Conservation (phyloP, 495 filamentous ascomycete species). For the Aspergillus ostianus region DNA sequence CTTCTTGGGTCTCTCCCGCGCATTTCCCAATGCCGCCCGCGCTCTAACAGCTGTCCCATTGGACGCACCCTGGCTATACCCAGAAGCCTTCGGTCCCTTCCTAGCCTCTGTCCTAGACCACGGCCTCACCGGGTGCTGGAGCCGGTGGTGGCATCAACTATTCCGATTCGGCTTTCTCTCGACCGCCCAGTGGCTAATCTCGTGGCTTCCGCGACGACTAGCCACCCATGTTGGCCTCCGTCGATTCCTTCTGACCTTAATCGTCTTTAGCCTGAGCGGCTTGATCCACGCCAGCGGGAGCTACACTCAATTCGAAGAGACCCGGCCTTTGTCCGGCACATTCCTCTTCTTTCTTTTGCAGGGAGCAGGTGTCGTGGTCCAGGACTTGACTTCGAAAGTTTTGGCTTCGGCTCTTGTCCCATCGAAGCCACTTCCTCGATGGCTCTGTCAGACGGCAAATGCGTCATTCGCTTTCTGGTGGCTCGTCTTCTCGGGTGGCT, state of each 20-base stretch:
- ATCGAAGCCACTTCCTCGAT: slow-evolving; percentile 26
- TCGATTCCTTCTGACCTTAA: slow-evolving; percentile 31
- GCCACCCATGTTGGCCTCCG: slow-evolving; percentile 17
- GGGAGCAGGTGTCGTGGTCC: slow-evolving; percentile 52
- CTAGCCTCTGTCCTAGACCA: slow-evolving; percentile 54
- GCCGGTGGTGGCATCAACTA: slow-evolving; percentile 84
- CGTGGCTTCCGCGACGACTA: slow-evolving; percentile 28
- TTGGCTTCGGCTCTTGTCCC: slow-evolving; percentile 28
- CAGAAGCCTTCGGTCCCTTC: slow-evolving; percentile 59
- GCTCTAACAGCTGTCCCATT: slow-evolving; percentile 43
- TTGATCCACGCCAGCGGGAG: slow-evolving; percentile 59
- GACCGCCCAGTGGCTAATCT: slow-evolving; percentile 50
- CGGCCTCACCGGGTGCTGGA: slow-evolving; percentile 76
- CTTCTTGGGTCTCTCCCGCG: slow-evolving; percentile 54
- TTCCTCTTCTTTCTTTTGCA: slow-evolving; percentile 59
- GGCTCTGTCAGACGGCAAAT: slow-evolving; percentile 49
- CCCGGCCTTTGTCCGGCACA: slow-evolving; percentile 39
- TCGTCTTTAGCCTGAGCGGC: slow-evolving; percentile 60
- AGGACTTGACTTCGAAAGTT: slow-evolving; percentile 33
- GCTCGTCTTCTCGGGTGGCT: slow-evolving; percentile 53
- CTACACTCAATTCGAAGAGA: slow-evolving; percentile 48
- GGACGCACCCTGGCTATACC: slow-evolving; percentile 63
- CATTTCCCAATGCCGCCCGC: slow-evolving; percentile 37
- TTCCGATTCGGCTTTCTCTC: slow-evolving; percentile 72
- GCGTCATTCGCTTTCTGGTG: slow-evolving; percentile 52